phyloP scores from a whole-genome alignment of 805 yeast species.

The Schwanniomyces polymorphus region DNA sequence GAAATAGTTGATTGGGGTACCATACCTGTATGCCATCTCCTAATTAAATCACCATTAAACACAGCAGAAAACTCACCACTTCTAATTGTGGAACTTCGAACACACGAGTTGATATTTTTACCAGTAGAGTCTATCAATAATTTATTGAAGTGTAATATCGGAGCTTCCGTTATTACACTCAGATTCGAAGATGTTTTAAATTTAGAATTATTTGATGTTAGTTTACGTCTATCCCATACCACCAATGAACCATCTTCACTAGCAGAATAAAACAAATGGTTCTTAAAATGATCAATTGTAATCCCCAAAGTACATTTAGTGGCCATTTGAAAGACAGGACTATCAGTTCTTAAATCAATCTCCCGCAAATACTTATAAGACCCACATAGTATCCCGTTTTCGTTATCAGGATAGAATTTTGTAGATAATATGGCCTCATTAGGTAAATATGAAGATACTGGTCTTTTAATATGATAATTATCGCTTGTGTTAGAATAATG shows the following conservation, averaged over 20 bases:
- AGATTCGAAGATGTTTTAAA: constrained; percentile 10
- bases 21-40: constrained; percentile 77
- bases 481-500: constrained; percentile 51
- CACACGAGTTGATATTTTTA: constrained; percentile 61
- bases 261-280: constrained; percentile 66
- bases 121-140: constrained; percentile 61
- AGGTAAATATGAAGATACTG: constrained; percentile 58
- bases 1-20: constrained; percentile 37
- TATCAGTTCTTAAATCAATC: constrained; percentile 66
- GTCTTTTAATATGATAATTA: constrained; percentile 51
- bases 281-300: constrained; percentile 66
- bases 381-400: constrained; percentile 62
- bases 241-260: constrained; percentile 85
- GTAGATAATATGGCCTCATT: constrained; percentile 76
- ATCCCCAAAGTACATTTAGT: constrained; percentile 72
- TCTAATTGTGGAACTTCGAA: constrained; percentile 64
- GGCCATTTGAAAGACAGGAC: constrained; percentile 70
- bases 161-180: constrained; percentile 45
- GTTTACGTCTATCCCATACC: constrained; percentile 75
- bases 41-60: constrained; percentile 72
- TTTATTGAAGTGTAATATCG: constrained; percentile 60
- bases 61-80: constrained; percentile 76
- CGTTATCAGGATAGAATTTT: constrained; percentile 61
- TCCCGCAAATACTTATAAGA: constrained; percentile 77
- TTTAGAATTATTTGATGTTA: constrained; percentile 30